phyloP scores from a whole-genome alignment of 495 filamentous ascomycete genomes.

The Immersiella caudata region DNA sequence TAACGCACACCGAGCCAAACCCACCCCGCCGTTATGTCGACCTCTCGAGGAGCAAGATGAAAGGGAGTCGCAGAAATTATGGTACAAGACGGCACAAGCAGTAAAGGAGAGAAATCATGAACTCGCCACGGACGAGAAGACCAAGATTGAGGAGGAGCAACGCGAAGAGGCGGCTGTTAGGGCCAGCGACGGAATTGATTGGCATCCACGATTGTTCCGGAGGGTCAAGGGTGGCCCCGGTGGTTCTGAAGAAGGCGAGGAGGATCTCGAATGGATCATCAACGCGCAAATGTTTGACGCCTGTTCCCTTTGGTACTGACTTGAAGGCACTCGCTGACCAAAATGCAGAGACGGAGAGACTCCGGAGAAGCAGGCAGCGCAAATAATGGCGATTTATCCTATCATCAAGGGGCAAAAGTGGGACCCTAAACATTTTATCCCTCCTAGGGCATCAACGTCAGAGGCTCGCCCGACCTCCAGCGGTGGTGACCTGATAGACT shows the following conservation, averaged over 20 bases:
- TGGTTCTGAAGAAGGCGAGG: conserved; percentile 78
- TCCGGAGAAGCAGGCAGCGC: conserved; percentile 73
- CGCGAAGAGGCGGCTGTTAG: conserved; percentile 84
- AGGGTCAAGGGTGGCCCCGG: conserved; percentile 70
- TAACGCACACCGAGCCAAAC: conserved; percentile 75
- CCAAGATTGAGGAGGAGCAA: conserved; percentile 88
- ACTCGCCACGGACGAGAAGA: conserved; percentile 91
- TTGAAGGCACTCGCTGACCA: conserved; percentile 32
- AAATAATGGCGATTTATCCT: conserved; percentile 84
- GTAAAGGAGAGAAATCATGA: conserved; percentile 85
- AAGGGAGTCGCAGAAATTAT: conserved; percentile 86
- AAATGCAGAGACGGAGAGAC: conserved; percentile 60
- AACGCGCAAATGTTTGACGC: conserved; percentile 77
- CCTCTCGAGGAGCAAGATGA: conserved; percentile 86
- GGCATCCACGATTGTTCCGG: conserved; percentile 86
- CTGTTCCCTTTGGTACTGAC: not conserved
- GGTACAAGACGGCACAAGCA: conserved; percentile 77
- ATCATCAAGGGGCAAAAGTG: conserved; percentile 74
- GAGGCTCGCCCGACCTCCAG: conserved; percentile 15
- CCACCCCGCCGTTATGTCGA: conserved; percentile 72
- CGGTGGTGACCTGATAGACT: conserved; percentile 49
- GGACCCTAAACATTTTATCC: conserved; percentile 44
- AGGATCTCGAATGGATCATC: conserved; percentile 92
- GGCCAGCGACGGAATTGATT: conserved; percentile 79
- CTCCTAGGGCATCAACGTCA: conserved; percentile 33